phyloP scores from a whole-genome alignment of 495 filamentous ascomycete species.

The Aspergillus baeticus region DNA sequence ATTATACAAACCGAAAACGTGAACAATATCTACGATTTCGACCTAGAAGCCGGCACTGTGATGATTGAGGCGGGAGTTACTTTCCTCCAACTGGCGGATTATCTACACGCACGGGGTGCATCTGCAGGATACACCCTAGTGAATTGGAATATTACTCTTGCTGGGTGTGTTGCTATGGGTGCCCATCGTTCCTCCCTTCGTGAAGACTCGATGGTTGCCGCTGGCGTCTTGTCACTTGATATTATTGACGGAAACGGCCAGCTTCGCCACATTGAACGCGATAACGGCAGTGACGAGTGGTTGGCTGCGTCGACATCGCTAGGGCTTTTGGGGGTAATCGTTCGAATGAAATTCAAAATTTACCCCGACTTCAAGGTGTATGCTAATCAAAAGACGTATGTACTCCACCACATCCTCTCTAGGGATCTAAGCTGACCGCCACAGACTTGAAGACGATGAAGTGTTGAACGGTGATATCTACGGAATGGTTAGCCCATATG shows the following conservation, averaged over 20 bases:
- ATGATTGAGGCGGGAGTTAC: constrained; percentile 18
- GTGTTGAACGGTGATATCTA: constrained; percentile 16
- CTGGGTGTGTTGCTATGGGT: constrained; percentile 15
- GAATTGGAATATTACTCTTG: constrained; percentile 17
- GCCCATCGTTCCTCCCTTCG: constrained; percentile 16
- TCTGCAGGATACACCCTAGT: constrained; percentile 10
- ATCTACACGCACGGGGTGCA: constrained; percentile 8
- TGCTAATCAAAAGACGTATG: constrained; percentile 16
- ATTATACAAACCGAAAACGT: constrained; percentile 15
- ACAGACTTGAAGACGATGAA: constrained; percentile 11
- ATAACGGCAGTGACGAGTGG: constrained; percentile 15
- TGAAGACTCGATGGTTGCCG: constrained; percentile 16
- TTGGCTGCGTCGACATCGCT: constrained; percentile 16
- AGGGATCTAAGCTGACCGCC: neutral
- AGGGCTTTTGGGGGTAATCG: constrained; percentile 14
- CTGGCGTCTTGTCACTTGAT: constrained; percentile 10
- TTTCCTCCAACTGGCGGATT: constrained; percentile 16
- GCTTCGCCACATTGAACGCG: constrained; percentile 12
- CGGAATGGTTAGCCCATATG: constrained; percentile 14
- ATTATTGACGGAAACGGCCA: constrained; percentile 12
- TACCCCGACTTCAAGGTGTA: constrained; percentile 17
- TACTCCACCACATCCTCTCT: neutral
- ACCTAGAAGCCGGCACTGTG: constrained; percentile 11
- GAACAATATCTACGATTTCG: constrained; percentile 12
- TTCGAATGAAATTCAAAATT: constrained; percentile 15